Percentiles rank a stretch among this genome's conserved stretches.
These are phyloP conservation scores for Hericium erinaceus DNA, from an alignment of 768 basidiomycete genomes.

Conservation along the genomic window DNA sequence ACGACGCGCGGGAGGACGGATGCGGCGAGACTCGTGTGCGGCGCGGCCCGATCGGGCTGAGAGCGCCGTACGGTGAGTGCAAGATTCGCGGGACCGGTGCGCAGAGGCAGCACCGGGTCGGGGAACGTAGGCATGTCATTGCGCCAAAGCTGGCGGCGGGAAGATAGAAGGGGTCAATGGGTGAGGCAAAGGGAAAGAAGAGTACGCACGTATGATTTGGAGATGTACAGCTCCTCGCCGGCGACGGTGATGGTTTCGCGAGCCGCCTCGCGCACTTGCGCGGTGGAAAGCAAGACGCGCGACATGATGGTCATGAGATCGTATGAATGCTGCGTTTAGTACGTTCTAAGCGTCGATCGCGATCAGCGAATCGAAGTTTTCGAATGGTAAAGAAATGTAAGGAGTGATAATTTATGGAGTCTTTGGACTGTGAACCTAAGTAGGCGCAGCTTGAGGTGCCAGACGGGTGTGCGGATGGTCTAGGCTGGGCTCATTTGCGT, in stretches of 20 bases:
- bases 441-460: too few relatives aligned
- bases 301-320: background rate
- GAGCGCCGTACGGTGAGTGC: background rate
- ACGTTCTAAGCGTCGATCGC: too few relatives aligned
- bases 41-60: background rate
- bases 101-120: background rate
- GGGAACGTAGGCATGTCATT: background rate
- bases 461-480: too few relatives aligned
- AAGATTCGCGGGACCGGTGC: background rate
- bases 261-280: background rate
- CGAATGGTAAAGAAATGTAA: too few relatives aligned
- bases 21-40: constrained; percentile 1
- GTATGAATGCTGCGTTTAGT: too few relatives aligned
- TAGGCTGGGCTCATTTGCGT: too few relatives aligned
- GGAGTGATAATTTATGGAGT: too few relatives aligned
- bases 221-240: constrained; percentile 1
- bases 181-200: background rate
- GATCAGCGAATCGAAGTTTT: too few relatives aligned
- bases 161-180: background rate
- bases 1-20: background rate
- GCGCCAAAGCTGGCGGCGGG: background rate
- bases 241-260: constrained; percentile 3
- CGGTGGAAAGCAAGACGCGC: background rate
- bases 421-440: too few relatives aligned
- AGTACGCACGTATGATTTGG: constrained; percentile 1